Evolutionary conservation across 768 basidiomycete genomes (phyloP), one percentile per base, ranked within the genome.

Genomic region (Trametes villosa): DNA sequence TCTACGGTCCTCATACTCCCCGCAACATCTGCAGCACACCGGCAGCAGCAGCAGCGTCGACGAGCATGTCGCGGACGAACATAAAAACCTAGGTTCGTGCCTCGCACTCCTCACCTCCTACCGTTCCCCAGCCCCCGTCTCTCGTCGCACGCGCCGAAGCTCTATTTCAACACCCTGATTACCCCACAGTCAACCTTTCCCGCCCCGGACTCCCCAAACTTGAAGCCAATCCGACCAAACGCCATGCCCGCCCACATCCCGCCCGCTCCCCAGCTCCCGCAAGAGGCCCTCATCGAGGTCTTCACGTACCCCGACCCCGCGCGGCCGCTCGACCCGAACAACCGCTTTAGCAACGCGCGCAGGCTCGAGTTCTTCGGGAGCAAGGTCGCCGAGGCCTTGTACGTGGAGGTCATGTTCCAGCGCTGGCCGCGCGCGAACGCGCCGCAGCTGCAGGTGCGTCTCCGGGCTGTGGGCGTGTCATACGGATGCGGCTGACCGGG

Each of bases 261-360:
- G 9, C 41, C 29, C 31, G 53, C 53, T 2, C 53, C 53, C 30
- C 29, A 20, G 30, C 53, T 54, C 12, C 42, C 53, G 27, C 17
- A 29, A 4, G 41, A 27, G 12, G 53, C 42, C 2, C 20, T 45
- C 12, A 40, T n/a, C 6, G 41, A 44, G 42, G 41, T 54, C 20
- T 54, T 45, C 42, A 15, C 30, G 4, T 54, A 54, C 30, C 53
- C 53, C 29, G 53, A 54, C 27, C 41, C 53, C 20, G 24, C 29
- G 9, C 53, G 53, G 7, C 24, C 41, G 11, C 42, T 17, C n/a
- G 42, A 54, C 53, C 27, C 29, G n/a, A 30, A 9, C 4, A 54
- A 54, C n/a, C 41, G 0, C 1, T 54, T n/a, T 30, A 45, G 53
- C 30, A 22, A 54, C 15, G 53, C 53, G 6, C 2, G 18, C 11